A percentile compares a stretch with the other conserved stretches of the same genome.
Evolutionary conservation across 192 early-diverging fungal species (phyloP).

Genomic region (Coemansia asiatica): DNA sequence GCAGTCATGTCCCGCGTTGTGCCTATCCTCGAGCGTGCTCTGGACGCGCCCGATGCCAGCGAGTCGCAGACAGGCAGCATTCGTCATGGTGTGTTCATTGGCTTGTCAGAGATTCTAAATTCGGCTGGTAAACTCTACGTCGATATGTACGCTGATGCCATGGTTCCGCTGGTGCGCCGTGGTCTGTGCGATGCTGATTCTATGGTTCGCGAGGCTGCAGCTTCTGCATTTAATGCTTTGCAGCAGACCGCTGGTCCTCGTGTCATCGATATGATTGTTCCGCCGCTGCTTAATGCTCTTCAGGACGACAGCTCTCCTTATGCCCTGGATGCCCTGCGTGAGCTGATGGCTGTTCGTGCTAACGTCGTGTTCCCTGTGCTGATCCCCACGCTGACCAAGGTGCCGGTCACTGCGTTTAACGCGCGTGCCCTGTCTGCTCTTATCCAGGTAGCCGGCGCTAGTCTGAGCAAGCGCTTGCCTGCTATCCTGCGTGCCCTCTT

Average conservation of each 20-base stretch:
- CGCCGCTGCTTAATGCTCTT: slow-evolving; percentile 81
- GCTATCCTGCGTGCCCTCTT: slow-evolving; percentile 82
- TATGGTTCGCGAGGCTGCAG: slow-evolving; percentile 91
- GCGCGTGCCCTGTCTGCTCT: slow-evolving; percentile 86
- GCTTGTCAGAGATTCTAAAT: slow-evolving; percentile 87
- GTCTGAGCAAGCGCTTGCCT: slow-evolving; percentile 76
- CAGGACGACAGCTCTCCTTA: slow-evolving; percentile 53
- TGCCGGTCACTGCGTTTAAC: slow-evolving; percentile 89
- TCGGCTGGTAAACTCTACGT: slow-evolving; percentile 79
- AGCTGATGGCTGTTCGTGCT: slow-evolving; percentile 96
- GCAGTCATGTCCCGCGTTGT: slow-evolving; percentile 81
- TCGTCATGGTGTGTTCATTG: slow-evolving; percentile 92
- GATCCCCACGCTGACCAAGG: slow-evolving; percentile 88
- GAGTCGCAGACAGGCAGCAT: slow-evolving; percentile 49
- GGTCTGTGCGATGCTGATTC: slow-evolving; percentile 83
- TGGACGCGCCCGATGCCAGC: slow-evolving; percentile 38
- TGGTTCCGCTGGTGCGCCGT: slow-evolving; percentile 76
- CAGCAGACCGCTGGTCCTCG: slow-evolving; percentile 89
- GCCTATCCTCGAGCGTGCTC: slow-evolving; percentile 84
- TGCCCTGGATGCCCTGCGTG: slow-evolving; percentile 93
- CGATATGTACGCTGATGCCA: slow-evolving; percentile 81
- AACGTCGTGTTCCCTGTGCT: slow-evolving; percentile 98
- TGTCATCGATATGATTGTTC: slow-evolving; percentile 91
- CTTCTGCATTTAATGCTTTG: slow-evolving; percentile 87
- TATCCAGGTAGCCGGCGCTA: slow-evolving; percentile 83